Base-by-base conservation (phyloP, 2,329 filamentous ascomycete species). In the Diaporthe sp. region DNA sequence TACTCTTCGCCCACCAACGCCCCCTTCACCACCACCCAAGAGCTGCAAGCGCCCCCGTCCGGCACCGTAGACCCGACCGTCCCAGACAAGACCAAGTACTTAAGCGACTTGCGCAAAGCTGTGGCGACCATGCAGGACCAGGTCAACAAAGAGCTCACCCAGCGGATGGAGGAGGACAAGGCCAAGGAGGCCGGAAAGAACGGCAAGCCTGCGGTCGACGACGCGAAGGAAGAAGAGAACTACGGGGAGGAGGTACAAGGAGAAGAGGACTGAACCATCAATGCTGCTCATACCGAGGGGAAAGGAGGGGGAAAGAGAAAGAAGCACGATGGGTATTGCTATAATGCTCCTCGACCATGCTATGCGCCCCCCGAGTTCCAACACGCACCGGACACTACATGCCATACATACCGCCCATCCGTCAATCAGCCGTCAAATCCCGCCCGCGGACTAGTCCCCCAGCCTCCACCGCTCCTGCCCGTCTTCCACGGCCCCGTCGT, bases 191-290 rank as follows among this genome's bases (percentile, higher is more conserved):
- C 83, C 3, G 82, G 73, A 30, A 77, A 60, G 47, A 75, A 80
- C 74, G 66, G 80, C 74, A 54, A 79, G 76, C 68, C 79, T 75
- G 61, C 72, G 8, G 79, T 86, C 13, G 88, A 91, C 75, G 90
- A 92, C 75, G 86, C 83, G 15, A 88, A 89, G 76, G 91, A 92
- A 80, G 94, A 95, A 80, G 91, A 94, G 79, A 93, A 95, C 81
- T 97, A 98, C 81, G 95, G 95, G 64, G 95, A 97, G 83, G 95
- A 97, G 82, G 90, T 92, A 33, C 86, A 90, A 17, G 91, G 92
- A 67, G 92, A 94, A 55, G 92, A 94, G 72, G 89, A 89, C 71
- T 81, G 79, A 79, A n/a, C 38, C 25, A 17, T 6, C 5, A 30
- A 42, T 5, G 15, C n/a, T 19, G 10, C 30, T 19, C 35, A 58